phyloP scores from a whole-genome alignment of 768 basidiomycete species.

The Glaciozyma martinii region DNA sequence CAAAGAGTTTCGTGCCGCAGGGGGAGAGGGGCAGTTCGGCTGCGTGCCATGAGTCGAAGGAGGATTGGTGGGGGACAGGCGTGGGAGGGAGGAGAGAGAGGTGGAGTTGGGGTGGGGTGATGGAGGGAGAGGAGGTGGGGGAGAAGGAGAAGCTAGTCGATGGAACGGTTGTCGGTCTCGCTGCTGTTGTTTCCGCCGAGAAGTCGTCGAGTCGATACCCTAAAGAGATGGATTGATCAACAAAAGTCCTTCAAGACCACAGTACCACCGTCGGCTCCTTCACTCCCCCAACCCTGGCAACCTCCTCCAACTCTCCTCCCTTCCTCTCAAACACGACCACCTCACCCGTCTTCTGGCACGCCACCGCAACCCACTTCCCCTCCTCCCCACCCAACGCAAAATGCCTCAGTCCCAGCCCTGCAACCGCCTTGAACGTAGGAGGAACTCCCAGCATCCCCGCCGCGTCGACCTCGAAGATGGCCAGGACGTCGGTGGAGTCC shows the following conservation, averaged over 20 bases:
- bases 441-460: neutral
- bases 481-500: conserved; percentile 14
- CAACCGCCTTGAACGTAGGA: neutral
- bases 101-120: conserved; percentile 17
- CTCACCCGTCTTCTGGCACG: conserved; percentile 26
- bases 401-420: conserved; percentile 15
- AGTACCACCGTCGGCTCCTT: conserved; percentile 13
- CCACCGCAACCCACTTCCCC: conserved; percentile 16
- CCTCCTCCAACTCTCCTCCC: conserved; percentile 11
- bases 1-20: conserved; percentile 3
- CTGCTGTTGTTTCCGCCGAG: too few relatives aligned
- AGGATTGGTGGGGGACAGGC: conserved; percentile 10
- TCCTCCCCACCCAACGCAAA: conserved; percentile 1
- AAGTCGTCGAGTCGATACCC: too few relatives aligned
- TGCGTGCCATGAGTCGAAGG: conserved; percentile 18
- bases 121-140: neutral
- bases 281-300: conserved; percentile 9
- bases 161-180: too few relatives aligned
- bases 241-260: conserved; percentile 2
- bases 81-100: conserved; percentile 18
- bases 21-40: conserved; percentile 22
- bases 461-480: conserved; percentile 13
- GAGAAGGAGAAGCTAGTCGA: too few relatives aligned
- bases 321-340: conserved; percentile 7
- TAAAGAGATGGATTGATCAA: too few relatives aligned